phyloP scores from a whole-genome alignment of 371 early-diverging fungal genomes.

The Syncephalastrum racemosum region DNA sequence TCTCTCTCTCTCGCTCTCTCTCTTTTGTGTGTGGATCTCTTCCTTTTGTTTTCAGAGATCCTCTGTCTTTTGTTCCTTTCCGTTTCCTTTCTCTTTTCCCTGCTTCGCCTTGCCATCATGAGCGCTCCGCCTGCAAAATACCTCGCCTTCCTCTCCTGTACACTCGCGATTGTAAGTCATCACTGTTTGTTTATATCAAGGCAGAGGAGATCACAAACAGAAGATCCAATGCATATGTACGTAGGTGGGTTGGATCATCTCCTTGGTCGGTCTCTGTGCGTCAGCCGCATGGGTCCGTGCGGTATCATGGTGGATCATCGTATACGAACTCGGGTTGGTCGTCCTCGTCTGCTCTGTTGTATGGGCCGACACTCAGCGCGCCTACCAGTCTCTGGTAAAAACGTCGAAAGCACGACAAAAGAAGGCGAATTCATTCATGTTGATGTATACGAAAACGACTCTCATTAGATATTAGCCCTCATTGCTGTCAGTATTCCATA shows the following conservation, averaged over 20 bases:
- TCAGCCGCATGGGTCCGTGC: slow-evolving; percentile 16
- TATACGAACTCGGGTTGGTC: slow-evolving; percentile 26
- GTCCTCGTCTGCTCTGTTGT: slow-evolving; percentile 23
- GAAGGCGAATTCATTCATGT: neutral
- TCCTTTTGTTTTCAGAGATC: too few species aligned
- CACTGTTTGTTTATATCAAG: neutral
- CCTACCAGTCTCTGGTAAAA: slow-evolving; percentile 29
- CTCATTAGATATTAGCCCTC: slow-evolving; percentile 27
- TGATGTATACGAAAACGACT: slow-evolving; percentile 2
- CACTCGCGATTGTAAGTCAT: slow-evolving; percentile 7
- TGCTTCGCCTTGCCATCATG: neutral
- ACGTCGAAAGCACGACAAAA: neutral
- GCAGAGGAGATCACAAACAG: too few species aligned
- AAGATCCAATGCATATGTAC: neutral
- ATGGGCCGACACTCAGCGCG: slow-evolving; percentile 19
- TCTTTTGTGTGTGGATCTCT: too few species aligned
- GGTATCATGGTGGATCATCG: slow-evolving; percentile 40
- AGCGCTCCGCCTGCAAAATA: slow-evolving; percentile 10
- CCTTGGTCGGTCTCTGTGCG: slow-evolving; percentile 41
- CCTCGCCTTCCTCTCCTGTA: slow-evolving; percentile 5
- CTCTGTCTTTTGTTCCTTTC: slow-evolving; percentile 3
- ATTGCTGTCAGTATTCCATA: slow-evolving; percentile 36
- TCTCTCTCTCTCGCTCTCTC: too few species aligned
- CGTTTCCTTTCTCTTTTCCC: slow-evolving; percentile 6
- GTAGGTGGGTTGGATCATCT: slow-evolving; percentile 41